A percentile compares a stretch with the other conserved stretches of the same genome.
Evolutionary conservation across 1,284 basidiomycete genomes (phyloP).

Genomic region (Sanghuangporus weigelae): DNA sequence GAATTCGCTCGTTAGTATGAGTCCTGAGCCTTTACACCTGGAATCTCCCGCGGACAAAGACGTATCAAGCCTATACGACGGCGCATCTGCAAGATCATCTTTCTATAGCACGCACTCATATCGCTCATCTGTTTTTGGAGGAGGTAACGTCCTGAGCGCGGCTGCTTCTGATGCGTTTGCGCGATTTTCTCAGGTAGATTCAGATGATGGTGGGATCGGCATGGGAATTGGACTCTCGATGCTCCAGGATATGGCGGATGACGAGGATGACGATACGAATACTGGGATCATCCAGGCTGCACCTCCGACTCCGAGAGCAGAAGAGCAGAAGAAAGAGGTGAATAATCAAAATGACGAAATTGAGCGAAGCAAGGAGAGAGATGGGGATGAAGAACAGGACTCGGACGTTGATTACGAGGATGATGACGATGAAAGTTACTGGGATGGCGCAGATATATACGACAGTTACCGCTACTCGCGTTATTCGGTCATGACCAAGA

Average conservation of each 20-base stretch:
- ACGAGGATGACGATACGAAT: conserved; percentile 28
- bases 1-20: neutral
- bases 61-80: conserved; percentile 9
- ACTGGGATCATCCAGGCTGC: conserved; percentile 14
- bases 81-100: conserved; percentile 6
- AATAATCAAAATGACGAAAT: neutral
- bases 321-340: neutral
- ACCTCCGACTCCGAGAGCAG: conserved; percentile 8
- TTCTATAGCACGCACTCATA: conserved; percentile 7
- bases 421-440: conserved; percentile 49
- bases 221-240: conserved; percentile 64
- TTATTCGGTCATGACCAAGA: conserved; percentile 33
- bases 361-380: neutral
- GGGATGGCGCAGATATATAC: conserved; percentile 62
- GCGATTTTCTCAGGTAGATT: conserved; percentile 29
- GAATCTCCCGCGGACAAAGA: neutral
- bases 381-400: conserved; percentile 19
- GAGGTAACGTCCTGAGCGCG: neutral
- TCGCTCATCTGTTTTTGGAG: conserved; percentile 23
- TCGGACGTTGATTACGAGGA: conserved; percentile 17
- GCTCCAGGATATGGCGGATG: conserved; percentile 45
- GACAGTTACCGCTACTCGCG: conserved; percentile 71
- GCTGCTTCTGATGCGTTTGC: conserved; percentile 18
- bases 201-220: conserved; percentile 51
- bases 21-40: neutral